A percentile compares a stretch with the other conserved stretches of the same genome.
Evolutionary conservation across 169 alveolate genomes (phyloP).

Genomic region (Eimeria mitis): DNA sequence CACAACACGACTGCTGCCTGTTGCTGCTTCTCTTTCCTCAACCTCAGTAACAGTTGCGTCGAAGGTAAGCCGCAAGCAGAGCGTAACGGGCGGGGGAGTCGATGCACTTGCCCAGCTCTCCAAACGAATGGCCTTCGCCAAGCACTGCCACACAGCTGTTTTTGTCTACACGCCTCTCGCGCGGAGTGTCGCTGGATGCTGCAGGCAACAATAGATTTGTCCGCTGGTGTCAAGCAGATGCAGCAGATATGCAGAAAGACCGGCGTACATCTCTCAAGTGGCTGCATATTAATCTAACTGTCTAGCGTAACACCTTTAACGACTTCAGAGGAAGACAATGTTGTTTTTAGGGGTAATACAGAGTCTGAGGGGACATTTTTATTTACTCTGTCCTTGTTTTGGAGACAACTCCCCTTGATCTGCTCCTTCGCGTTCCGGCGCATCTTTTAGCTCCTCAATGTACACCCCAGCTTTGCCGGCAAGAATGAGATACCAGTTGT

Average conservation of each 20-base stretch:
- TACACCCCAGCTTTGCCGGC: slow-evolving; percentile 74
- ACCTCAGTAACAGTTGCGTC: background rate
- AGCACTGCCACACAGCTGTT: slow-evolving; percentile 66
- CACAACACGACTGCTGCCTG: background rate
- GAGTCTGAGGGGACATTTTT: background rate
- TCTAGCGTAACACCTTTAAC: background rate
- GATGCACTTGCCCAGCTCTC: slow-evolving; percentile 66
- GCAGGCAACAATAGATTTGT: background rate
- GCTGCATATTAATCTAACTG: background rate
- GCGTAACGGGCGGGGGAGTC: background rate
- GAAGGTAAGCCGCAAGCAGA: background rate
- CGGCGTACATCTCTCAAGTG: background rate
- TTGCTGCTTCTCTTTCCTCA: background rate
- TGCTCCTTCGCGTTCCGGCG: background rate
- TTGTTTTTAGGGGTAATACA: no score
- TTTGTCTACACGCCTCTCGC: slow-evolving; percentile 56
- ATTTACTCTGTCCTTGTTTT: slow-evolving; percentile 12
- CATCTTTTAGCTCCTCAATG: slow-evolving; percentile 42
- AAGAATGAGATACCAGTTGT: slow-evolving; percentile 72
- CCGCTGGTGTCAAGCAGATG: background rate
- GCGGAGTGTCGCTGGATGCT: background rate
- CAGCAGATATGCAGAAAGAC: background rate
- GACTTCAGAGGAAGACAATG: no score
- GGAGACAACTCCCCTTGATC: slow-evolving; percentile 41
- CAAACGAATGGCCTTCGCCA: slow-evolving; percentile 74